These are phyloP conservation scores for Colletotrichum filicis DNA, from an alignment of 2,329 filamentous ascomycete genomes.

Conservation along the genomic window DNA sequence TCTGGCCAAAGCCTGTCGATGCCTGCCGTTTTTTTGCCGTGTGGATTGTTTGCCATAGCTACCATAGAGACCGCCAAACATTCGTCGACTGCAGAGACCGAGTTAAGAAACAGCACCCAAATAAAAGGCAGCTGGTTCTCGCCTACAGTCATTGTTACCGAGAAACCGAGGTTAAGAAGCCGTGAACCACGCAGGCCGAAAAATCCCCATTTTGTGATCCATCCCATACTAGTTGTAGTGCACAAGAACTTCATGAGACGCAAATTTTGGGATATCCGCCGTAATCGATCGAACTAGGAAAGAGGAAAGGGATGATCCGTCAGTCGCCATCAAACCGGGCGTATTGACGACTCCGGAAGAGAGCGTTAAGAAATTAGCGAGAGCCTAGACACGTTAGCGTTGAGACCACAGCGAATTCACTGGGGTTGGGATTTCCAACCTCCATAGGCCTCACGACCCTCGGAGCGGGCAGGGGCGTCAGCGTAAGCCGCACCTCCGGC, in stretches of 20 bases:
- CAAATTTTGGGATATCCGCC: constrained; percentile 36
- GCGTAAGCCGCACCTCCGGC: constrained; percentile 50
- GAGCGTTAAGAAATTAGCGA: constrained; percentile 40
- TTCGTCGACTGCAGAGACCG: constrained; percentile 19
- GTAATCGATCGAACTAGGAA: constrained; percentile 33
- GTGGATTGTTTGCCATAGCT: constrained; percentile 38
- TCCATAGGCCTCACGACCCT: constrained; percentile 56
- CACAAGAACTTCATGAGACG: constrained; percentile 36
- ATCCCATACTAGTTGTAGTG: constrained; percentile 35
- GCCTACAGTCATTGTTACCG: constrained; percentile 5
- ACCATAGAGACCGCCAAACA: constrained; percentile 34
- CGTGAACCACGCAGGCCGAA: constrained; percentile 30
- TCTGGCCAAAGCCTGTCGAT: constrained; percentile 36
- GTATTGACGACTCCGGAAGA: not conserved
- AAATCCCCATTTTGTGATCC: constrained; percentile 31
- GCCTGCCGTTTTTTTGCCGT: constrained; percentile 34
- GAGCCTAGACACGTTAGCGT: constrained; percentile 33
- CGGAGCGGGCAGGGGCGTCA: constrained; percentile 54
- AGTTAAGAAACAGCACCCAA: constrained; percentile 1
- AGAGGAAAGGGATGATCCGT: constrained; percentile 16
- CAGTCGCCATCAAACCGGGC: constrained; percentile 6
- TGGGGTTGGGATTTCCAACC: constrained; percentile 46
- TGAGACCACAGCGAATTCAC: not conserved
- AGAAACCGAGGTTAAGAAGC: constrained; percentile 7
- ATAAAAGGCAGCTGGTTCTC: constrained; percentile 1